Evolutionary conservation across 371 early-diverging fungal genomes (phyloP).

Genomic region (Mortierella sp.): DNA sequence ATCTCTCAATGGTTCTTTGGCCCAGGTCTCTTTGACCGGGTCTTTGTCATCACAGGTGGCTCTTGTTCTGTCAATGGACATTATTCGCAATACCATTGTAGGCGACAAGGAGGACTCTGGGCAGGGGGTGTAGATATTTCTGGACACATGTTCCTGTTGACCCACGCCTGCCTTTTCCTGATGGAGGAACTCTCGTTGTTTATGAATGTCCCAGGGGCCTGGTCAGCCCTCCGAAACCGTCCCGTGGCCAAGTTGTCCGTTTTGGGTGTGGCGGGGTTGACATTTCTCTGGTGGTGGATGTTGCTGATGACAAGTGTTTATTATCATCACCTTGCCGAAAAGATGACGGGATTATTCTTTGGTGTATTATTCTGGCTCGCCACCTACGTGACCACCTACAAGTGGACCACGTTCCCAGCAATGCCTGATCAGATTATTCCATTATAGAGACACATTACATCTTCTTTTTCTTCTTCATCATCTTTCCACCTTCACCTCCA

Average conservation of each 20-base stretch:
- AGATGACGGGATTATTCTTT: constrained; percentile 72
- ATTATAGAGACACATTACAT: neutral
- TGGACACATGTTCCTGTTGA: constrained; percentile 90
- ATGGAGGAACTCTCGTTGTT: constrained; percentile 71
- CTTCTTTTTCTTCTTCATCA: neutral
- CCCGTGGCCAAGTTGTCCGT: constrained; percentile 50
- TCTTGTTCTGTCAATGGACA: constrained; percentile 52
- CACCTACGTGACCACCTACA: constrained; percentile 51
- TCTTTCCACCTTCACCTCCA: too few relatives aligned
- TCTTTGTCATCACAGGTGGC: constrained; percentile 80
- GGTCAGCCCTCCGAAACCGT: constrained; percentile 23
- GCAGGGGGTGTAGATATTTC: constrained; percentile 83
- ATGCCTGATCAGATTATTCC: constrained; percentile 46
- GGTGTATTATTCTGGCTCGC: constrained; percentile 77
- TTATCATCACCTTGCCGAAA: constrained; percentile 83
- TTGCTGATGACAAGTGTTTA: constrained; percentile 81
- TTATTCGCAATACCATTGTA: constrained; percentile 59
- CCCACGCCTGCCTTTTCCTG: constrained; percentile 84
- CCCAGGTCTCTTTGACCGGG: constrained; percentile 82
- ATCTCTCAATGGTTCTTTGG: constrained; percentile 89
- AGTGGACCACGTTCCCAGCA: constrained; percentile 26
- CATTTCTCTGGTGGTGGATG: constrained; percentile 79
- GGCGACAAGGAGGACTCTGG: constrained; percentile 78
- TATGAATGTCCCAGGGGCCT: constrained; percentile 45
- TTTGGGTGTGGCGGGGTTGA: constrained; percentile 48